Conservation (phyloP, 768 basidiomycete species). For the Dictyophora rubrovolvata region DNA sequence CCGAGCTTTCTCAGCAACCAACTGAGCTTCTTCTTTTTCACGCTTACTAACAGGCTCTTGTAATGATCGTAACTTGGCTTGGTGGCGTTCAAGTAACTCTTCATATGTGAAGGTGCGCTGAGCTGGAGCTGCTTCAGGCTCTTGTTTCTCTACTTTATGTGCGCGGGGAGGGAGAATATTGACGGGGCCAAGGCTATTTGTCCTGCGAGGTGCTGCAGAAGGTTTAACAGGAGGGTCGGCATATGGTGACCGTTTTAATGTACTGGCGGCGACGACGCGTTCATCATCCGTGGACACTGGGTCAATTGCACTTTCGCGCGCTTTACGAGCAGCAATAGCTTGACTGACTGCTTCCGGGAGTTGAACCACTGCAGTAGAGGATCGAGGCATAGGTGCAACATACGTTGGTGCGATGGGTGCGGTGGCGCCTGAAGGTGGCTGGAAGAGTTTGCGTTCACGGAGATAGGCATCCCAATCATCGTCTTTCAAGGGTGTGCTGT, state of each 20-base stretch:
- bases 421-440: conserved; percentile 72
- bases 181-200: conserved; percentile 19
- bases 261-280: neutral
- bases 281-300: neutral
- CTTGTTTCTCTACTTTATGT: conserved; percentile 12
- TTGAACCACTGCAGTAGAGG: conserved; percentile 31
- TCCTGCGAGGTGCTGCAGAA: neutral
- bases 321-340: conserved; percentile 61
- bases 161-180: conserved; percentile 36
- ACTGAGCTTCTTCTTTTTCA: conserved; percentile 64
- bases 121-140: conserved; percentile 23
- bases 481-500: conserved; percentile 62
- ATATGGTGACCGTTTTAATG: neutral
- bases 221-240: neutral
- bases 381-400: conserved; percentile 23
- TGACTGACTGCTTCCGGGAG: conserved; percentile 67
- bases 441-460: conserved; percentile 72
- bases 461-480: conserved; percentile 85
- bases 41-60: conserved; percentile 80
- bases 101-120: conserved; percentile 75
- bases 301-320: conserved; percentile 59
- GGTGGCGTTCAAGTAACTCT: conserved; percentile 77
- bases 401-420: conserved; percentile 66
- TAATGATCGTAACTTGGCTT: conserved; percentile 71
- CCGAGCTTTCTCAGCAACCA: conserved; percentile 64